These are phyloP conservation scores for Vigna mungo DNA, from an alignment of 306 rosid genomes.

Conservation along the genomic window DNA sequence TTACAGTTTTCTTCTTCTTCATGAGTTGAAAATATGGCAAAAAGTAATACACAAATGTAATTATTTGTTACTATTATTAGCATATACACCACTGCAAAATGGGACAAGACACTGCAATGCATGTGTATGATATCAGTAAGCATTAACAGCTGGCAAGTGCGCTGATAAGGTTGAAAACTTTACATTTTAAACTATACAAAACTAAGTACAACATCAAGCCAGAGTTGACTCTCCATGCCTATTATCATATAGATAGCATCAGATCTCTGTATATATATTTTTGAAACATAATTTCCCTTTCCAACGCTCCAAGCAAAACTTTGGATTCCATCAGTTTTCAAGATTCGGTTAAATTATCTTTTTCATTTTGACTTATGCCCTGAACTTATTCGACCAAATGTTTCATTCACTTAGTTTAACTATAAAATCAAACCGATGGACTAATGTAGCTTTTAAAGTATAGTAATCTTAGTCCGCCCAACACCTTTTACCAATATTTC, in stretches of 20 bases:
- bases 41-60: not conserved
- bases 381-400: conserved; percentile 29
- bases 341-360: conserved; percentile 26
- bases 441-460: not conserved
- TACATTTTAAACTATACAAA: not conserved
- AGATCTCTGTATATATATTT: conserved; percentile 13
- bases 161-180: conserved; percentile 24
- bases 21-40: not conserved
- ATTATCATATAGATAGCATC: not conserved
- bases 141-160: conserved; percentile 5
- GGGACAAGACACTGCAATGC: not conserved
- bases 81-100: not conserved
- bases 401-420: not conserved
- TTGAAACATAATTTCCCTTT: conserved; percentile 9
- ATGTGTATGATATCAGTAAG: not conserved
- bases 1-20: not conserved
- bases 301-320: conserved; percentile 29
- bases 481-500: too few species aligned
- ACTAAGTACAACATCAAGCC: not conserved
- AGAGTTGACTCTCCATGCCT: conserved; percentile 39
- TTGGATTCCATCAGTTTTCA: conserved; percentile 50
- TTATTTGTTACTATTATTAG: not conserved
- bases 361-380: conserved; percentile 43
- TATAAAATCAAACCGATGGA: not conserved
- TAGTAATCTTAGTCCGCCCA: too few species aligned